Evolutionary conservation across 2,329 filamentous ascomycete species (phyloP).

Genomic region (Epichloe sibirici): DNA sequence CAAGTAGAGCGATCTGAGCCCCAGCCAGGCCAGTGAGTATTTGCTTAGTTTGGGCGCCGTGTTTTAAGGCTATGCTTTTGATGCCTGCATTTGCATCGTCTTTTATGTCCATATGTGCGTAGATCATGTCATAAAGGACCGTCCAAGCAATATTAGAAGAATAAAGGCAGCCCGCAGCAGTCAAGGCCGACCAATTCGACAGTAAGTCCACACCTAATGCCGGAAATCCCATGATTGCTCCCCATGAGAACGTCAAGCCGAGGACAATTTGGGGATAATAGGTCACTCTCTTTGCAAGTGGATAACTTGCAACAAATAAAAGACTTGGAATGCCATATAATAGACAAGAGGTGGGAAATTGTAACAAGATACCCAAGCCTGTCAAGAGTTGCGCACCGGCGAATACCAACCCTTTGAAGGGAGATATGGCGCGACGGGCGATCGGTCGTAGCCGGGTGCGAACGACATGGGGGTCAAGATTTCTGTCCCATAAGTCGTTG

Average conservation of each 20-base stretch:
- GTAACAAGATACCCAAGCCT: constrained; percentile 61
- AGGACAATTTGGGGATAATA: constrained; percentile 79
- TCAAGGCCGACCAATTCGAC: constrained; percentile 46
- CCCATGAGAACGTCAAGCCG: constrained; percentile 80
- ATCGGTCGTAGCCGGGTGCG: constrained; percentile 71
- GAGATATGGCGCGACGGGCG: constrained; percentile 64
- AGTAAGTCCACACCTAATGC: constrained; percentile 70
- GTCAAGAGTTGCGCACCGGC: constrained; percentile 62
- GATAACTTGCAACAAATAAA: constrained; percentile 61
- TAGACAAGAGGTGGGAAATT: constrained; percentile 63
- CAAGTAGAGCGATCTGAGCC: constrained; percentile 57
- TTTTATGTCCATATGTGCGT: constrained; percentile 83
- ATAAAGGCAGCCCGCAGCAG: constrained; percentile 59
- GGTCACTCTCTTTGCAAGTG: constrained; percentile 73
- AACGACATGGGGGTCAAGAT: constrained; percentile 69
- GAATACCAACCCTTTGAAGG: constrained; percentile 58
- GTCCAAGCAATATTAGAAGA: constrained; percentile 76
- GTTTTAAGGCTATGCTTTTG: constrained; percentile 74
- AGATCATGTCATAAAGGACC: constrained; percentile 83
- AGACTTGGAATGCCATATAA: constrained; percentile 69
- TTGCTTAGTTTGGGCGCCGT: constrained; percentile 64
- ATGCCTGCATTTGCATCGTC: constrained; percentile 80
- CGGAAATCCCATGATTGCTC: constrained; percentile 77
- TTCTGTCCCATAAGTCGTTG: constrained; percentile 84
- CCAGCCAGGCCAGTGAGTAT: constrained; percentile 59